A percentile compares a stretch with the other conserved stretches of the same genome.
These are phyloP conservation scores for Hemileia vastatrix DNA, from an alignment of 1,284 basidiomycete genomes.

Conservation along the genomic window DNA sequence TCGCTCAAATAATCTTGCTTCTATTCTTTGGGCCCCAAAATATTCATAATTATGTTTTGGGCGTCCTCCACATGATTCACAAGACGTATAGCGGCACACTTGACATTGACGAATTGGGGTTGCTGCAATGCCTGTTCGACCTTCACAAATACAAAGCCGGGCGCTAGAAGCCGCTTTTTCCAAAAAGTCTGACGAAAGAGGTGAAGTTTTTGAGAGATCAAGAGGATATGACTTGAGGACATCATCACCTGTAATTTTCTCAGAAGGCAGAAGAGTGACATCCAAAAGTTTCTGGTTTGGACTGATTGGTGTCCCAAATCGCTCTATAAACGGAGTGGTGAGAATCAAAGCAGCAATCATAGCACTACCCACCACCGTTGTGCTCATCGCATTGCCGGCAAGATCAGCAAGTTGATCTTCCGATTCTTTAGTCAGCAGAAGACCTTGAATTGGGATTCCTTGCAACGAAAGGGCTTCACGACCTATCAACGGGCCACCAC, in stretches of 20 bases:
- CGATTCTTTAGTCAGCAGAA: slow-evolving; percentile 80
- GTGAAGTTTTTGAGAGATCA: slow-evolving; percentile 57
- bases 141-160: slow-evolving; percentile 79
- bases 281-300: slow-evolving; percentile 54
- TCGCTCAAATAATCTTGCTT: slow-evolving; percentile 63
- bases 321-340: slow-evolving; percentile 46
- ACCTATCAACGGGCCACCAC: slow-evolving; percentile 91
- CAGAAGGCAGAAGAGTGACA: slow-evolving; percentile 45
- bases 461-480: slow-evolving; percentile 86
- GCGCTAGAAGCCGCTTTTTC: slow-evolving; percentile 59
- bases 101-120: slow-evolving; percentile 61
- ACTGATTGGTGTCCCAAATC: too few species aligned
- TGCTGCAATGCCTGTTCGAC: slow-evolving; percentile 64
- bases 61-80: slow-evolving; percentile 74
- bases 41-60: slow-evolving; percentile 67
- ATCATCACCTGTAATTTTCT: slow-evolving; percentile 61
- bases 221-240: slow-evolving; percentile 56
- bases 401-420: slow-evolving; percentile 89
- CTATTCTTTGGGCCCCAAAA: slow-evolving; percentile 49
- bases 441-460: slow-evolving; percentile 80
- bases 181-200: slow-evolving; percentile 55
- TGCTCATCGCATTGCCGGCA: slow-evolving; percentile 86
- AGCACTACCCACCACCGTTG: slow-evolving; percentile 84
- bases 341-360: slow-evolving; percentile 71
- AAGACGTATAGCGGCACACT: slow-evolving; percentile 70